phyloP scores from a whole-genome alignment of 2,329 filamentous ascomycete species.

The Trichophyton schoenleinii region DNA sequence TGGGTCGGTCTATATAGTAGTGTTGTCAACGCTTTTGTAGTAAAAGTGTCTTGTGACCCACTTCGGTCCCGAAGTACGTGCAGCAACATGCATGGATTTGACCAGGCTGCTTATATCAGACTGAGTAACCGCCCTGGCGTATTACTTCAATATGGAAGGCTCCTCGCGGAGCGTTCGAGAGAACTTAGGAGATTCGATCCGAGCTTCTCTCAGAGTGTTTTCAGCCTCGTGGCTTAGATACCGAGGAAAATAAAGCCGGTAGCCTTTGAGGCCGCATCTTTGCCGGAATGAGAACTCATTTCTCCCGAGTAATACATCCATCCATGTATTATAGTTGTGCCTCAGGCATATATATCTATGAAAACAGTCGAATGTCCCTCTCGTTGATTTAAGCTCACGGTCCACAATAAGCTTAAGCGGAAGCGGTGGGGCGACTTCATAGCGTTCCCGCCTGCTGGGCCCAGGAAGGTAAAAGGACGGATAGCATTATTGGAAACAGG shows the following conservation, averaged over 20 bases:
- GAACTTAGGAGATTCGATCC: too few species aligned
- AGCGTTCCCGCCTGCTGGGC: neutral
- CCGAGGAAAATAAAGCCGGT: too few species aligned
- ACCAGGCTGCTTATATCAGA: neutral
- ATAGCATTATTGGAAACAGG: neutral
- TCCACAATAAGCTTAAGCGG: neutral
- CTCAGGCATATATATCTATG: neutral
- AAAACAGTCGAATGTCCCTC: neutral
- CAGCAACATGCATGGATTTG: neutral
- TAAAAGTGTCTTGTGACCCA: neutral
- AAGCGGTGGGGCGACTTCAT: neutral
- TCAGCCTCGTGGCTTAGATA: too few species aligned
- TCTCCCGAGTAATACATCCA: too few species aligned
- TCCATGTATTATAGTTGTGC: neutral
- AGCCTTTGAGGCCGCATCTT: too few species aligned
- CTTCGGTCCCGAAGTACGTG: neutral
- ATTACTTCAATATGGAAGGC: neutral
- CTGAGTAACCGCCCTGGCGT: neutral
- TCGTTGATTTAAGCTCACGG: neutral
- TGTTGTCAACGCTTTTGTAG: too few species aligned
- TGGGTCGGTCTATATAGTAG: too few species aligned
- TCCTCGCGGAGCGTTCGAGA: too few species aligned
- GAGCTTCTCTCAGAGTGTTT: too few species aligned
- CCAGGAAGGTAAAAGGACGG: neutral
- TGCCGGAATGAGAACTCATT: too few species aligned